These are phyloP conservation scores for Plasmodium relictum DNA, from an alignment of 169 alveolate species.

Conservation along the genomic window DNA sequence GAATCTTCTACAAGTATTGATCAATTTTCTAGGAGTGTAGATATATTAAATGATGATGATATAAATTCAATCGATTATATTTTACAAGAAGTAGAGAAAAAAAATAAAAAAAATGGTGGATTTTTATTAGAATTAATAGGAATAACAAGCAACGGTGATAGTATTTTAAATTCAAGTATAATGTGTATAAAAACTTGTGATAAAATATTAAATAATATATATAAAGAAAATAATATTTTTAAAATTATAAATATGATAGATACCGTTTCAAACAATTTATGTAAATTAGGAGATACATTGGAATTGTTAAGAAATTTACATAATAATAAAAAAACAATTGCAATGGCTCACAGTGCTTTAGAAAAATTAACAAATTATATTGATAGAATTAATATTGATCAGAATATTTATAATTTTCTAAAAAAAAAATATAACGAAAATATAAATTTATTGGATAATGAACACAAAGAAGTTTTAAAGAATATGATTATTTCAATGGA, in stretches of 20 bases:
- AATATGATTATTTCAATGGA: constrained; percentile 87
- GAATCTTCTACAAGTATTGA: not conserved
- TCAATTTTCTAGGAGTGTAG: not conserved
- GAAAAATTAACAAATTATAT: constrained; percentile 81
- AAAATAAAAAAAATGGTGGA: constrained; percentile 19
- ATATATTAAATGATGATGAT: constrained; percentile 30
- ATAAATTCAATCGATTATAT: constrained; percentile 22
- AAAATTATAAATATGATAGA: constrained; percentile 81
- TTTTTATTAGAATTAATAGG: constrained; percentile 53
- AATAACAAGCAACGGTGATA: constrained; percentile 26
- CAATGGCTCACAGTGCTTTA: constrained; percentile 81
- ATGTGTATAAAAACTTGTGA: constrained; percentile 56
- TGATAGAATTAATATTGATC: constrained; percentile 80
- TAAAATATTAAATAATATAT: constrained; percentile 34
- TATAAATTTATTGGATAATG: constrained; percentile 67
- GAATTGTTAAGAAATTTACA: constrained; percentile 84
- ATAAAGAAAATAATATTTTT: constrained; percentile 42
- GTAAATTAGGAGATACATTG: constrained; percentile 85
- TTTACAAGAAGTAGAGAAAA: constrained; percentile 6
- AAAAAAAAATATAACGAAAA: constrained; percentile 74
- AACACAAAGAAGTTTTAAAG: constrained; percentile 80
- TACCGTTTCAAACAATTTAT: constrained; percentile 83
- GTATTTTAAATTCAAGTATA: constrained; percentile 17
- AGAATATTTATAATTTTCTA: constrained; percentile 77
- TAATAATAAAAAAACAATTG: constrained; percentile 78